Base-by-base conservation (phyloP, 345 rosid genomes). In the Nasturtium officinale region DNA sequence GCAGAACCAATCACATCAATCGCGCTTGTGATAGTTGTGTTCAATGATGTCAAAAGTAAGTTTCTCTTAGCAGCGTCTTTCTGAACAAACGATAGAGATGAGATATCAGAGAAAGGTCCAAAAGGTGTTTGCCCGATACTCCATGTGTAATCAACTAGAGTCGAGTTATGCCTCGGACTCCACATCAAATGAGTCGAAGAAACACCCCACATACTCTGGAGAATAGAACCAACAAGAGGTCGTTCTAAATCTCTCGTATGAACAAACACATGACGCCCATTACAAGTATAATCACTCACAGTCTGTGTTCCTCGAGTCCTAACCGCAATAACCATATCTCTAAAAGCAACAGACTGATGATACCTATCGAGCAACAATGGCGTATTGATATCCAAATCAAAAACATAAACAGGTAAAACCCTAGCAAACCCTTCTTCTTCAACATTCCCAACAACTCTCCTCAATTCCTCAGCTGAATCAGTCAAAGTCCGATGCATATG, bases 151-250 rank as follows among this genome's bases (percentile, higher is more conserved):
- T 95, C 99, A 47, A 95, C 90, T 72, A 88, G 58, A 32, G 97
- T 95, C 32, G 78, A 71, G 75, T 95, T 91, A 74, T 89, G 98
- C 28, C 83, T 81, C 3, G 97, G 82, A 62, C 98, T 95, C 99
- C 99, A 95, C 5, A 72, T 77, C 78, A 91, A 59, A 80, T 95
- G 99, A 23, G 98, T 95, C 0, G 99, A 90, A 1, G 99, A 87
- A 20, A 91, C 96, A 60, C 99, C 99, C 99, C 99, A 95, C 97
- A 95, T 91, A 30, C 99, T 95, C 82, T 95, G 99, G 8, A 95
- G 82, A 62, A 95, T 86, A 0, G 97, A 95, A 75, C 99, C 98
- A 7, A 91, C 94, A 20, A 95, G 75, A 0, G 99, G 89, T 65
- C 97, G 84, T 69, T 89, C 96, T 13, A 95, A 86, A 47, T 91